Conservation (phyloP, 441 rosid species). For the Codiaeum variegatum region DNA sequence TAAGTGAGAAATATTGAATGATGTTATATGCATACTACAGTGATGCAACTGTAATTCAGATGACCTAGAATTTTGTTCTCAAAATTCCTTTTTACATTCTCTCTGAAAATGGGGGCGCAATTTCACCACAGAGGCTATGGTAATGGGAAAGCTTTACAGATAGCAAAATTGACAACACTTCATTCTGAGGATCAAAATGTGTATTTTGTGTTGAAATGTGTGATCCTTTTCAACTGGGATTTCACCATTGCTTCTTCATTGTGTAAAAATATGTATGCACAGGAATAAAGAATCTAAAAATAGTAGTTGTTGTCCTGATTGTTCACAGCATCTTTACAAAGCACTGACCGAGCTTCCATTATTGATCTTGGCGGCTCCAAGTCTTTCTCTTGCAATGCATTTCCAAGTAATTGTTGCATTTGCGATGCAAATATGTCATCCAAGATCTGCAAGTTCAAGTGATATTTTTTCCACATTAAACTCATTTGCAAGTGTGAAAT, state of each 20-base stretch:
- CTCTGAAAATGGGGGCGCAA: neutral
- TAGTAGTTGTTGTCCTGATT: conserved; percentile 40
- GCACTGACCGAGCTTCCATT: conserved; percentile 72
- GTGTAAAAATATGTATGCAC: conserved; percentile 5
- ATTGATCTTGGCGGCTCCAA: conserved; percentile 74
- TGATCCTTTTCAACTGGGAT: conserved; percentile 2
- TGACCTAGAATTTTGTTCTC: too few relatives aligned
- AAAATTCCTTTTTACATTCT: conserved; percentile 22
- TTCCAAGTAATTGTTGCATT: conserved; percentile 73
- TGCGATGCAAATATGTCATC: conserved; percentile 76
- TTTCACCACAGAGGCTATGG: conserved; percentile 19
- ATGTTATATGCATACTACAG: neutral
- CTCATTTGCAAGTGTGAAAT: too few relatives aligned
- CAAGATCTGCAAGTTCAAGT: conserved; percentile 45
- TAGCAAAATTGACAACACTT: conserved; percentile 17
- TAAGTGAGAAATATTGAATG: neutral
- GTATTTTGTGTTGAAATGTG: neutral
- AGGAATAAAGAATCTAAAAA: conserved; percentile 19
- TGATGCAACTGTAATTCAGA: neutral
- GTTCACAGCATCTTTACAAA: conserved; percentile 56
- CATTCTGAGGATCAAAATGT: neutral
- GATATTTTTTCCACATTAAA: too few relatives aligned
- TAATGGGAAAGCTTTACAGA: conserved; percentile 13
- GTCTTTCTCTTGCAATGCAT: conserved; percentile 54
- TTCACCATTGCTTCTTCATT: conserved; percentile 1